Evolutionary conservation across 306 rosid genomes (phyloP).

Genomic region (Glycine latifolia): DNA sequence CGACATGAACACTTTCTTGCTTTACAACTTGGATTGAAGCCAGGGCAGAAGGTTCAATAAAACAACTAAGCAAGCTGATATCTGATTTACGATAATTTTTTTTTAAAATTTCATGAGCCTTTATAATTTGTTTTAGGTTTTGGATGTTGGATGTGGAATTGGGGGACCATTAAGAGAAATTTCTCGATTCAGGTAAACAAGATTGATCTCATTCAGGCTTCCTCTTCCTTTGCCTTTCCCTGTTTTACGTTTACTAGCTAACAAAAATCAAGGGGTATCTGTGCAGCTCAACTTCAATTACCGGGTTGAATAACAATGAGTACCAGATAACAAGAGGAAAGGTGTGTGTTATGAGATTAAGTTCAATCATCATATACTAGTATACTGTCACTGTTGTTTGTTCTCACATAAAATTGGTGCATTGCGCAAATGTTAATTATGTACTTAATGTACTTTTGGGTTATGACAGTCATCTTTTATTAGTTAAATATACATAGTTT

Average conservation of each 20-base stretch:
- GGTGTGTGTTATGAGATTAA: slow-evolving; percentile 55
- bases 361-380: slow-evolving; percentile 21
- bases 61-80: slow-evolving; percentile 8
- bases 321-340: slow-evolving; percentile 91
- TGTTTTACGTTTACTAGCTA: slow-evolving; percentile 8
- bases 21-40: slow-evolving; percentile 78
- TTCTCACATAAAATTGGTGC: neutral
- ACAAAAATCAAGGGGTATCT: slow-evolving; percentile 17
- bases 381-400: slow-evolving; percentile 13
- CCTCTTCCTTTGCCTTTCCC: neutral
- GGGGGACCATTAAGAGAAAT: slow-evolving; percentile 96
- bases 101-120: slow-evolving; percentile 15
- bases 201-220: neutral
- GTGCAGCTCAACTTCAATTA: slow-evolving; percentile 74
- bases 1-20: slow-evolving; percentile 96
- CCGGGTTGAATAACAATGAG: slow-evolving; percentile 95
- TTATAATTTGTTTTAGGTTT: slow-evolving; percentile 59
- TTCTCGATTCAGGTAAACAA: slow-evolving; percentile 80
- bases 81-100: slow-evolving; percentile 1
- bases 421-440: neutral
- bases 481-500: slow-evolving; percentile 2
- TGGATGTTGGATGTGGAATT: slow-evolving; percentile 97
- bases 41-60: slow-evolving; percentile 80
- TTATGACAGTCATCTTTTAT: slow-evolving; percentile 13
- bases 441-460: neutral